A percentile compares a stretch with the other conserved stretches of the same genome.
phyloP scores from a whole-genome alignment of 179 eudicot species.

The Carnegiea gigantea region DNA sequence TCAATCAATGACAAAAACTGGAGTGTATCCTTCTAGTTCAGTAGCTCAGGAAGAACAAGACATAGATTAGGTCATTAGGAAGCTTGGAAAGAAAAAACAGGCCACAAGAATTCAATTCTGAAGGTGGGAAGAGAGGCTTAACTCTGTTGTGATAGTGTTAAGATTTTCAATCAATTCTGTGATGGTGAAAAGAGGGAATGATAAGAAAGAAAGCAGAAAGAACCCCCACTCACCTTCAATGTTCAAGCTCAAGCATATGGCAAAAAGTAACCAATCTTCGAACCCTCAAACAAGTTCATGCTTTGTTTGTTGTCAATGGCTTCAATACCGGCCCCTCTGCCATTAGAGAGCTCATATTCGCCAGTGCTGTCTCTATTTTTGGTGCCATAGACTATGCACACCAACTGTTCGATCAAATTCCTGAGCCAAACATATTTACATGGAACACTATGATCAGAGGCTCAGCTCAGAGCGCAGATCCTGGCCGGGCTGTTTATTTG shows the following conservation, averaged over 20 bases:
- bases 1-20: too few species aligned
- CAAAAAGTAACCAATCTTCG: constrained; percentile 38
- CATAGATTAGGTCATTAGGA: too few species aligned
- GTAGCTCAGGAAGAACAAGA: too few species aligned
- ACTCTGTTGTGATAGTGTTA: too few species aligned
- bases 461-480: constrained; percentile 52
- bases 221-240: not conserved
- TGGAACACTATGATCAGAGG: constrained; percentile 69
- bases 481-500: constrained; percentile 31
- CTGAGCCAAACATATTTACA: constrained; percentile 49
- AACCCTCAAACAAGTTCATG: constrained; percentile 49
- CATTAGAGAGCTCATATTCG: constrained; percentile 47
- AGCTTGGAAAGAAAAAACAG: too few species aligned
- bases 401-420: constrained; percentile 49
- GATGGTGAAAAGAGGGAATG: not conserved
- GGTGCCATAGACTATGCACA: constrained; percentile 50
- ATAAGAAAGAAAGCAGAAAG: constrained; percentile 8
- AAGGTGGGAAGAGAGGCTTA: too few species aligned
- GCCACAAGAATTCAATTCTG: too few species aligned
- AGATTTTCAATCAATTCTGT: not conserved
- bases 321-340: constrained; percentile 32
- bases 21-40: too few species aligned
- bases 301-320: constrained; percentile 46
- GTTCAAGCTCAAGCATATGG: constrained; percentile 39
- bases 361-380: constrained; percentile 31